phyloP scores from a whole-genome alignment of 208 protist species.

The Crithidia thermophila region DNA sequence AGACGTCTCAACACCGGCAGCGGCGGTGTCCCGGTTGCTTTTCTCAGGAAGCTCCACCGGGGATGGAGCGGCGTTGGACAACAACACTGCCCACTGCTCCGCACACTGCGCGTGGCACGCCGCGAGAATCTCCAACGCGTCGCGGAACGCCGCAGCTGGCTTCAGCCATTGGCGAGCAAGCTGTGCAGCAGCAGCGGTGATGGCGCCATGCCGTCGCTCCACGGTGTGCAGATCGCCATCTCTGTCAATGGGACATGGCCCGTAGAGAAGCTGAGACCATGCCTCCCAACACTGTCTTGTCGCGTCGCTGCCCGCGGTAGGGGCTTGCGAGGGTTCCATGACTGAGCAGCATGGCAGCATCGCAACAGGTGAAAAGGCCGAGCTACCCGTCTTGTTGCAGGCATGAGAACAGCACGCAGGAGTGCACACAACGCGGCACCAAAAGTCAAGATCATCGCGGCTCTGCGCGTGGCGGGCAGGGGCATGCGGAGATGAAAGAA shows the following conservation, averaged over 20 bases:
- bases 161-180: constrained; percentile 11
- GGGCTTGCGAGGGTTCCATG: no score
- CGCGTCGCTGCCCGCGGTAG: no score
- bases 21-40: background rate
- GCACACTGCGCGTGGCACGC: constrained; percentile 18
- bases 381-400: no score
- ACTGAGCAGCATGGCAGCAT: no score
- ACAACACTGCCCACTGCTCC: background rate
- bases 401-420: no score
- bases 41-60: background rate
- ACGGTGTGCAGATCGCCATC: background rate
- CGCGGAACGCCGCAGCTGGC: background rate
- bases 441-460: background rate
- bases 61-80: background rate
- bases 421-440: background rate
- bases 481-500: constrained; percentile 10
- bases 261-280: constrained; percentile 12
- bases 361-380: no score
- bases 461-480: background rate
- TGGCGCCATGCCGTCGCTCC: background rate
- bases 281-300: background rate
- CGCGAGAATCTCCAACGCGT: constrained; percentile 9
- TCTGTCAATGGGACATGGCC: background rate
- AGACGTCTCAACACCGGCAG: background rate
- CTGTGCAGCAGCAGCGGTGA: background rate